Conservation (phyloP, 257 asterid genomes). For the Solanum tacnaense region DNA sequence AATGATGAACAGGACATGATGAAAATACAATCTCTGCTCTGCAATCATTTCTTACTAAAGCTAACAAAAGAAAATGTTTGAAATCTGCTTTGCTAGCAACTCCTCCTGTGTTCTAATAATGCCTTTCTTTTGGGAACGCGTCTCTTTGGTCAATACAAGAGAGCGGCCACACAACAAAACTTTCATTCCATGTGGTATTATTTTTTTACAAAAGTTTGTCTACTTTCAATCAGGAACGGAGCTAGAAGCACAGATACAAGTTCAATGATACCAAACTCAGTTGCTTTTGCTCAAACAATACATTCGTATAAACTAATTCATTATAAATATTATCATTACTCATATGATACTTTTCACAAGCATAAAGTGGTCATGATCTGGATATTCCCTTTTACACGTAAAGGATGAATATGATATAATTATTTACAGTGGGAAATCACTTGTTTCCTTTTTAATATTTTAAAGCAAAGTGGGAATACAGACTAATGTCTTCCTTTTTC, state of each 20-base stretch:
- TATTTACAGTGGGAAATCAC: not conserved
- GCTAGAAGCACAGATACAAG: not conserved
- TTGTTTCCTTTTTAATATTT: not conserved
- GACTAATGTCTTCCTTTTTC: not conserved
- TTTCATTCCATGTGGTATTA: not conserved
- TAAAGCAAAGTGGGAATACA: not conserved
- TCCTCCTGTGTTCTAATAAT: not conserved
- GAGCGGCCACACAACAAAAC: not conserved
- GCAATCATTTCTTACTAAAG: not conserved
- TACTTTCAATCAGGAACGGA: not conserved
- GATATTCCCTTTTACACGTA: not conserved
- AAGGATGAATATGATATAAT: not conserved
- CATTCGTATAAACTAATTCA: too few relatives aligned
- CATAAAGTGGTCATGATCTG: not conserved
- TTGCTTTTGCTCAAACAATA: not conserved
- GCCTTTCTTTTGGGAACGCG: not conserved
- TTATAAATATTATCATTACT: not conserved
- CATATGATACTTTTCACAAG: not conserved
- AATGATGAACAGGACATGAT: not conserved
- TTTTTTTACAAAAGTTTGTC: not conserved
- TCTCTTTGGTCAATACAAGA: not conserved
- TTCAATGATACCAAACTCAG: not conserved
- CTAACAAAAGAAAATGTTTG: not conserved
- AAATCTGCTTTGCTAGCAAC: not conserved
- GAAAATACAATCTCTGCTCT: not conserved